Percentiles rank a stretch among this genome's conserved stretches.
These are phyloP conservation scores for Aspergillus sp. DNA, from an alignment of 2,329 filamentous ascomycete genomes.

Conservation along the genomic window DNA sequence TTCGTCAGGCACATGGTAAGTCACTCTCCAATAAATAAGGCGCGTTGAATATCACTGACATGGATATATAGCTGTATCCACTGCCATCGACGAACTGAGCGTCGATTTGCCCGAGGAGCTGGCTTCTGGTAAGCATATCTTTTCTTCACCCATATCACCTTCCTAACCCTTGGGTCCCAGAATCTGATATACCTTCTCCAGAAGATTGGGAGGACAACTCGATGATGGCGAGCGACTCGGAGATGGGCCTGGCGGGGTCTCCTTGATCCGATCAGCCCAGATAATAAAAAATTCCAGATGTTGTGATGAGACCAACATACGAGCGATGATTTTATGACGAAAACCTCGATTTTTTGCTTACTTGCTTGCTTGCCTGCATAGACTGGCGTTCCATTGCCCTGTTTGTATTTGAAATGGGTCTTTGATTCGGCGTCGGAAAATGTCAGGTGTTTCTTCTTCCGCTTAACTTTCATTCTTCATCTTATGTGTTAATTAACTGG, in stretches of 20 bases:
- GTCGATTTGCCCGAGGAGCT: constrained; percentile 35
- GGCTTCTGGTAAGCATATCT: constrained; percentile 30
- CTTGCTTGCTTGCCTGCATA: constrained; percentile 15
- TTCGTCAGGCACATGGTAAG: constrained; percentile 32
- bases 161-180: constrained; percentile 22
- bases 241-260: constrained; percentile 32
- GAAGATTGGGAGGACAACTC: constrained; percentile 42
- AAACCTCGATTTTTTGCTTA: constrained; percentile 3
- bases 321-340: constrained; percentile 22
- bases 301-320: constrained; percentile 15
- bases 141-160: constrained; percentile 12
- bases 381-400: constrained; percentile 17
- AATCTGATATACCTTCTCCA: constrained; percentile 35
- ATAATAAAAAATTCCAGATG: not conserved
- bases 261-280: constrained; percentile 18
- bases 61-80: constrained; percentile 20
- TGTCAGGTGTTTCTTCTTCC: constrained; percentile 7
- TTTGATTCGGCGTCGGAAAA: not conserved
- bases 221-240: constrained; percentile 36
- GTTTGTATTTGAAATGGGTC: not conserved
- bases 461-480: not conserved
- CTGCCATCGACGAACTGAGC: constrained; percentile 30
- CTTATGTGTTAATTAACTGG: constrained; percentile 2
- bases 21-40: not conserved
- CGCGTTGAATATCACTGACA: not conserved